Base-by-base conservation (phyloP, 805 yeast species). In the Metschnikowia gelsemii region DNA sequence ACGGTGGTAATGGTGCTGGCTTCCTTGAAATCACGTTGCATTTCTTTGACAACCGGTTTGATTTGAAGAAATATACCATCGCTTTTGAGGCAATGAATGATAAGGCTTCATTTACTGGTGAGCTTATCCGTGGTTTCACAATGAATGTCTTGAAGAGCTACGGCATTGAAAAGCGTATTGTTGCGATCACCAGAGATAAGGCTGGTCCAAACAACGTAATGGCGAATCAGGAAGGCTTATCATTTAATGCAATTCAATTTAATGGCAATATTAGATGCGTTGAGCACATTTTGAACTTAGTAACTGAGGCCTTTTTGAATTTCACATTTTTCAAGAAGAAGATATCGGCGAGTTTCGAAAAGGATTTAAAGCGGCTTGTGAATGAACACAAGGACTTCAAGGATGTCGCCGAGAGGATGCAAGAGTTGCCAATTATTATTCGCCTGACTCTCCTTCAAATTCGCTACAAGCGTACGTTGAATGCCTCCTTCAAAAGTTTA, bases 101-200 rank as follows among this genome's bases (percentile, higher is more conserved):
- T 14, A 4, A 32, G 7, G 8, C 3, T 12, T 8, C 26, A 8
- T 31, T 13, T 27, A 19, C 35, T 12, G 42, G 42, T 5, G 16
- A 38, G 27, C 7, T 18, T 19, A 8, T 26, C 17, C 14, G 20
- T 32, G 13, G 23, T 3, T 24, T 14, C 4, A 4, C 32, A 32
- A 32, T 5, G 32, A 24, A 12, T 8, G 36, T 32, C 3, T 38
- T 38, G 42, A 19, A 16, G 13, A 21, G 23, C 4, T 32, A 32
- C 34, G 36, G 42, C 17, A 38, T 38, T 18, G 27, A 32, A 28
- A 18, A 32, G 18, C 34, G 42, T n/a, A 32, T 38, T 17, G 26
- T 38, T 5, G 12, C 42, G 16, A 31, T 38, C 21, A 32, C 32
- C 6, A 38, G 42, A 20, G 17, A 24, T 13, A 31, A 20, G 18